These are phyloP conservation scores for Elymus sibiricus DNA, from an alignment of 176 grass and related monocot species.

Conservation along the genomic window DNA sequence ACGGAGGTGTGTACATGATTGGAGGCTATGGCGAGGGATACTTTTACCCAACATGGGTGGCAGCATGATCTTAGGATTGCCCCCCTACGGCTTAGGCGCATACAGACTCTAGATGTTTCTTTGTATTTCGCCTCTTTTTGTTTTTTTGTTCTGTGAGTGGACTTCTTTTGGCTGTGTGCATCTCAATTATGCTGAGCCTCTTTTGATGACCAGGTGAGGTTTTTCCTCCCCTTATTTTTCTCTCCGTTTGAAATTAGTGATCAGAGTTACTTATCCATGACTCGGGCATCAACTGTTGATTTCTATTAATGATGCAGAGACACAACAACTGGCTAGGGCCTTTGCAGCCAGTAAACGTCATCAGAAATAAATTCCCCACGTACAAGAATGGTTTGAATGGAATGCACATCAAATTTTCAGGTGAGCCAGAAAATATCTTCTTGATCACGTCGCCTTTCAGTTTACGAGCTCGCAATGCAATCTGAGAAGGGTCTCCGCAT, in stretches of 20 bases:
- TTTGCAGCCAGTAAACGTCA: conserved; percentile 43
- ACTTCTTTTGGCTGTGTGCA: too few relatives aligned
- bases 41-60: too few relatives aligned
- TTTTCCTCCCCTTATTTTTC: too few relatives aligned
- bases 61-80: too few relatives aligned
- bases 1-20: too few relatives aligned
- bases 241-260: neutral
- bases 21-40: too few relatives aligned
- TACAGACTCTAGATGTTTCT: too few relatives aligned
- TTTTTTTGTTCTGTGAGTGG: too few relatives aligned
- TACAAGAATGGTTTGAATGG: conserved; percentile 48
- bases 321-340: conserved; percentile 31
- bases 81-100: too few relatives aligned
- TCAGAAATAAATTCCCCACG: conserved; percentile 52
- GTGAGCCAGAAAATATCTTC: conserved; percentile 39
- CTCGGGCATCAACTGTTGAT: conserved; percentile 36
- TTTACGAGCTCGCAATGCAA: conserved; percentile 67
- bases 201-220: too few relatives aligned
- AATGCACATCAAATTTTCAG: conserved; percentile 47
- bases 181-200: too few relatives aligned
- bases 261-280: conserved; percentile 23
- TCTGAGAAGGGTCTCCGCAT: conserved; percentile 80
- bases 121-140: too few relatives aligned
- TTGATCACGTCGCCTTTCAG: conserved; percentile 57
- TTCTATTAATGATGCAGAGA: conserved; percentile 20